Conservation (phyloP, 352 stramenopile genomes). For the Pythium inflatum region DNA sequence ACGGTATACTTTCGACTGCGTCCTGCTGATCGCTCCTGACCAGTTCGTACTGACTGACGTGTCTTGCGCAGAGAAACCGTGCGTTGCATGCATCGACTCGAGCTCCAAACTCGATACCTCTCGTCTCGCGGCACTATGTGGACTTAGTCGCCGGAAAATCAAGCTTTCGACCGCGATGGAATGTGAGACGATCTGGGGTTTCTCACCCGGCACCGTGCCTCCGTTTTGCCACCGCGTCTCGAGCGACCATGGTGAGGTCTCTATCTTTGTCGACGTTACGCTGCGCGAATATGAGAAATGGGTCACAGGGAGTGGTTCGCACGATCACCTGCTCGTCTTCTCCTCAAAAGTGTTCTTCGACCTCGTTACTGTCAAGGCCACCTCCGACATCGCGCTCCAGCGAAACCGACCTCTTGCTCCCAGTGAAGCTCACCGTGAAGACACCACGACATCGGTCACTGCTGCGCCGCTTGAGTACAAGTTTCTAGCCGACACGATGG, state of each 20-base stretch:
- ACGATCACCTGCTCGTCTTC: slow-evolving; percentile 51
- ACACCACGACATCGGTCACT: neutral
- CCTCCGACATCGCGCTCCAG: slow-evolving; percentile 46
- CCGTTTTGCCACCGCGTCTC: slow-evolving; percentile 52
- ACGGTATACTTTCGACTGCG: too few relatives aligned
- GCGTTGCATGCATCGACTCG: slow-evolving; percentile 63
- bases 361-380: slow-evolving; percentile 39
- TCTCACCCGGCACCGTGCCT: slow-evolving; percentile 63
- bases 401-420: slow-evolving; percentile 11
- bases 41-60: too few relatives aligned
- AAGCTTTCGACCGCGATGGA: slow-evolving; percentile 68
- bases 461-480: slow-evolving; percentile 42
- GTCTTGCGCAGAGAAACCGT: slow-evolving; percentile 42
- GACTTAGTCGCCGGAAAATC: slow-evolving; percentile 61
- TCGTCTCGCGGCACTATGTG: slow-evolving; percentile 50
- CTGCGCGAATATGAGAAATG: slow-evolving; percentile 44
- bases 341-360: slow-evolving; percentile 46
- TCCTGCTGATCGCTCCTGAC: too few relatives aligned
- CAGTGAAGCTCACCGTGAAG: neutral
- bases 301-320: slow-evolving; percentile 52
- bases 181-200: slow-evolving; percentile 65
- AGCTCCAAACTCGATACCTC: slow-evolving; percentile 64
- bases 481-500: slow-evolving; percentile 80
- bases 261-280: slow-evolving; percentile 48
- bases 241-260: slow-evolving; percentile 15